phyloP scores from a whole-genome alignment of 2,329 filamentous ascomycete genomes.

The Pezicula radicicola region DNA sequence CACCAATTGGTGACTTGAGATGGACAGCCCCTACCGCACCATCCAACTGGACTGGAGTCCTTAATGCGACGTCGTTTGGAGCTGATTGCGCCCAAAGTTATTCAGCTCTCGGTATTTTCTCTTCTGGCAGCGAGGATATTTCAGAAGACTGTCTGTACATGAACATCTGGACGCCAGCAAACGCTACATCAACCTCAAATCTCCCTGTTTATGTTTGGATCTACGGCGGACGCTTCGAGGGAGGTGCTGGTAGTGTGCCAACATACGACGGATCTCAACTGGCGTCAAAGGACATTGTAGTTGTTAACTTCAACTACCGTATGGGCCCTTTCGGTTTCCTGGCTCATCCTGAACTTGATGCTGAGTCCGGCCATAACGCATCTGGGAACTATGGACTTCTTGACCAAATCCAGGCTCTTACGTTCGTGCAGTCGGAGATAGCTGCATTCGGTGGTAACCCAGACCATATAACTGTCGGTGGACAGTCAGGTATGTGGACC shows the following conservation, averaged over 20 bases:
- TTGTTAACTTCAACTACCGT: conserved; percentile 44
- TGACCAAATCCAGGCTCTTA: conserved; percentile 46
- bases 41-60: too few relatives aligned
- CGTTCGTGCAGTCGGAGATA: conserved; percentile 48
- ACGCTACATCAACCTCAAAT: conserved; percentile 14
- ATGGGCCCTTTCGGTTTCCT: conserved; percentile 48
- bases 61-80: too few relatives aligned
- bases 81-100: too few relatives aligned
- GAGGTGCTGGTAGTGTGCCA: conserved; percentile 32
- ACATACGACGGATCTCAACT: conserved; percentile 39
- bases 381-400: conserved; percentile 38
- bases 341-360: conserved; percentile 33
- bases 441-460: conserved; percentile 37
- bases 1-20: too few relatives aligned
- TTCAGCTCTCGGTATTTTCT: too few relatives aligned
- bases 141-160: too few relatives aligned
- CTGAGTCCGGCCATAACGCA: conserved; percentile 25
- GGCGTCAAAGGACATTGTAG: conserved; percentile 36
- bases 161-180: not conserved
- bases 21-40: too few relatives aligned
- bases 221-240: conserved; percentile 36
- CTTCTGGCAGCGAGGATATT: too few relatives aligned
- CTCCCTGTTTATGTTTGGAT: conserved; percentile 40
- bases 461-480: conserved; percentile 39
- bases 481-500: conserved; percentile 29